Evolutionary conservation across 1,284 basidiomycete species (phyloP).

Genomic region (Stereum hirsutum): DNA sequence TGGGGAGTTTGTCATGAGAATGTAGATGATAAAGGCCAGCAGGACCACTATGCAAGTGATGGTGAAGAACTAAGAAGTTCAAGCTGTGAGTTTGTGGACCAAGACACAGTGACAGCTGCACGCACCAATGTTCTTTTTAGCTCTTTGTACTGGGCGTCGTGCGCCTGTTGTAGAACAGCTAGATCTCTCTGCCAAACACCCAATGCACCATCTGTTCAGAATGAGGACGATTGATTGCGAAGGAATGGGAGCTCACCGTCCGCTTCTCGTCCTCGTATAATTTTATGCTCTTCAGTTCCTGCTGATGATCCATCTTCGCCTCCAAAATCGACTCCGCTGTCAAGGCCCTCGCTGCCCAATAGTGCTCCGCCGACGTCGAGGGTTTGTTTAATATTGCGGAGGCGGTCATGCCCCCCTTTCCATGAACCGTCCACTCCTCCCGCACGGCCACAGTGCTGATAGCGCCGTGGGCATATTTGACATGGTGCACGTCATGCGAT

Average conservation of each 20-base stretch:
- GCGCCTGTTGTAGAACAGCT: not conserved
- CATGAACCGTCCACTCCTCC: no score
- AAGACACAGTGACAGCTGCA: not conserved
- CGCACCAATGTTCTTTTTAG: not conserved
- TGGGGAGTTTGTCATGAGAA: no score
- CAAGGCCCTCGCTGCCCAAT: not conserved
- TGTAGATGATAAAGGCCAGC: not conserved
- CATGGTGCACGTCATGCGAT: no score
- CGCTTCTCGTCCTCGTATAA: not conserved
- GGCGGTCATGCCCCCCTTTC: no score
- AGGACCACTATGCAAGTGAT: not conserved
- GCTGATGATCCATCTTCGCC: not conserved
- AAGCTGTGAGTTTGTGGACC: not conserved
- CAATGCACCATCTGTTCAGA: not conserved
- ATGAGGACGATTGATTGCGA: not conserved
- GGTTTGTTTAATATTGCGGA: no score
- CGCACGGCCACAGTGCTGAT: no score
- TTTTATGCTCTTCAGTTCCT: not conserved
- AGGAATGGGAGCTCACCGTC: not conserved
- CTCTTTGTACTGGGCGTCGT: not conserved
- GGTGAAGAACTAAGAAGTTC: not conserved
- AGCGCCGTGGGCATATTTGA: no score
- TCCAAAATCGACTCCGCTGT: not conserved
- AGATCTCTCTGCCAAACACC: not conserved
- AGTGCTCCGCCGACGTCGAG: no score